A percentile compares a stretch with the other conserved stretches of the same genome.
phyloP scores from a whole-genome alignment of 441 rosid species.

The Pelargonium australe region DNA sequence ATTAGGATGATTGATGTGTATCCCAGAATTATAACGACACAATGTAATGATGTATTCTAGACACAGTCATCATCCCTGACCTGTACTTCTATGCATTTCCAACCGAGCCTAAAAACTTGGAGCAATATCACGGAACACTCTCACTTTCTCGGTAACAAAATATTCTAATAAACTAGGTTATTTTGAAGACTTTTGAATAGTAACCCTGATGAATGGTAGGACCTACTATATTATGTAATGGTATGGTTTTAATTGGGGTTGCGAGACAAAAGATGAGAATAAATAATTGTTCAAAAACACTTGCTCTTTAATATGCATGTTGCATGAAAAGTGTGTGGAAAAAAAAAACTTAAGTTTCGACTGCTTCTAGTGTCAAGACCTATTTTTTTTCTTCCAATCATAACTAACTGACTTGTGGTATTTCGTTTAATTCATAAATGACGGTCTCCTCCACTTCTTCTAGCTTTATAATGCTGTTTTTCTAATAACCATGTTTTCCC shows the following conservation, averaged over 20 bases:
- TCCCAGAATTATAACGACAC: background rate
- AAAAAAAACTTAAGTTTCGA: background rate
- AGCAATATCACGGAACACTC: background rate
- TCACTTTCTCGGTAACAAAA: background rate
- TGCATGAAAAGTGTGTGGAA: background rate
- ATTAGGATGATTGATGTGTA: background rate
- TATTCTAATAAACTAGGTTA: background rate
- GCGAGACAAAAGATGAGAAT: background rate
- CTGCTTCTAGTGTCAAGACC: background rate
- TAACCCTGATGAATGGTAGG: background rate
- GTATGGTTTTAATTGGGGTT: background rate
- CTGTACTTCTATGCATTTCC: constrained; percentile 7
- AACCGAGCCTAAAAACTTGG: background rate
- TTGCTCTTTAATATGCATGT: background rate
- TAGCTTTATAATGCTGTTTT: background rate
- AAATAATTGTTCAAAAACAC: background rate
- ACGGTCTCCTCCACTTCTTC: background rate
- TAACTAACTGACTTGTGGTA: background rate
- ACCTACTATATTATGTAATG: background rate
- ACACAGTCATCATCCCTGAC: background rate
- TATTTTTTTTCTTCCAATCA: background rate
- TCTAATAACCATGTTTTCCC: constrained; percentile 8
- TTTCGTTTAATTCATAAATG: background rate
- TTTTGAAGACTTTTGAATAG: constrained; percentile 3
- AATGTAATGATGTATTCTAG: background rate